Conservation (phyloP, 176 grass and related monocot species). For the Avena atlantica region DNA sequence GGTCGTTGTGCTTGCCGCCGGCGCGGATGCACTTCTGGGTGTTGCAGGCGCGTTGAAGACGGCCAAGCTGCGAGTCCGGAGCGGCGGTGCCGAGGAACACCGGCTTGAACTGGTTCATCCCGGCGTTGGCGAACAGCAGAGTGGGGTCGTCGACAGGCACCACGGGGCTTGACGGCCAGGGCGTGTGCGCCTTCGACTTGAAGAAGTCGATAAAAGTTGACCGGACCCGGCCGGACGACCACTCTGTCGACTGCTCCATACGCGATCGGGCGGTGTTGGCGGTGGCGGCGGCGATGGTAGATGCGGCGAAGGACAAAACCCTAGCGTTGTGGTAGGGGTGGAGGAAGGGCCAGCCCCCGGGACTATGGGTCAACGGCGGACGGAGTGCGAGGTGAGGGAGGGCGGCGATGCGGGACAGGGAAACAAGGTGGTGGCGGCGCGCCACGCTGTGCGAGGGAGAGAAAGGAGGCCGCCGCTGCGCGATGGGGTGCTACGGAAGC, state of each 20-base stretch:
- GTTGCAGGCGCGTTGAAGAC: conserved; percentile 70
- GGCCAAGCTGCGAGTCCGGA: conserved; percentile 67
- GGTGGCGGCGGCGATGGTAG: background rate
- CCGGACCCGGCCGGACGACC: conserved; percentile 61
- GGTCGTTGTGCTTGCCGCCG: conserved; percentile 96
- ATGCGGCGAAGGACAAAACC: conserved; percentile 31
- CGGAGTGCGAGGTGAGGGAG: background rate
- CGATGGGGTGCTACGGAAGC: background rate
- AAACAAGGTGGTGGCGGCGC: background rate
- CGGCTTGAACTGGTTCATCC: conserved; percentile 98
- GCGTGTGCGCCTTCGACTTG: conserved; percentile 64
- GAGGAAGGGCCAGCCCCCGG: conserved; percentile 17
- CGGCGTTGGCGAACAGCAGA: conserved; percentile 91
- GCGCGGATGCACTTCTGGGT: conserved; percentile 98
- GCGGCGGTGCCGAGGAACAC: conserved; percentile 87
- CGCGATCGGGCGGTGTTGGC: background rate
- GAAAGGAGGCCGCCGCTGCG: background rate
- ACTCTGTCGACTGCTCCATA: conserved; percentile 49
- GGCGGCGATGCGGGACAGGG: background rate
- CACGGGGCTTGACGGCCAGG: conserved; percentile 80
- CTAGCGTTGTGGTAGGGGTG: background rate
- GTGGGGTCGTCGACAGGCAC: conserved; percentile 90
- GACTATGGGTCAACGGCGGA: background rate
- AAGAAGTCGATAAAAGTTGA: conserved; percentile 70
- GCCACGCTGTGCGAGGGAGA: conserved; percentile 1